phyloP scores from a whole-genome alignment of 2,329 filamentous ascomycete species.

The Colletotrichum acutatum region DNA sequence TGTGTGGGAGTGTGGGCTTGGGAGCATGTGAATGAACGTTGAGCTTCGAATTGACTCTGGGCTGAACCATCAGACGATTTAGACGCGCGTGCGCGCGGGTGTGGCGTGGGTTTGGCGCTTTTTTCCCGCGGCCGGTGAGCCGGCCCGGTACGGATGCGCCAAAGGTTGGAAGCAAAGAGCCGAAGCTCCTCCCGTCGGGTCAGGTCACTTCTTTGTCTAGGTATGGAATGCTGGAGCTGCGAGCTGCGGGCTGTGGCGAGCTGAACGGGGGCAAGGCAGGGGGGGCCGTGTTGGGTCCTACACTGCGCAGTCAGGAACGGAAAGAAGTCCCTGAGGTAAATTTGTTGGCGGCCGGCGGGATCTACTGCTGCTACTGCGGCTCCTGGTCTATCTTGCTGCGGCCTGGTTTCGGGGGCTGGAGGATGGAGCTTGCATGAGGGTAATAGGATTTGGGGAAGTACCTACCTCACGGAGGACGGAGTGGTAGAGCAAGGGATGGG shows the following conservation, averaged over 20 bases:
- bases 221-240: not conserved
- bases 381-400: not conserved
- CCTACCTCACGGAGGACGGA: too few species aligned
- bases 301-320: not conserved
- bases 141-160: not conserved
- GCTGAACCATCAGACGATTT: slow-evolving; percentile 5
- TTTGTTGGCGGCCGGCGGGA: not conserved
- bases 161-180: not conserved
- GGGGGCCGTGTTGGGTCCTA: not conserved
- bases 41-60: not conserved
- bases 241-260: not conserved
- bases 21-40: not conserved
- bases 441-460: not conserved
- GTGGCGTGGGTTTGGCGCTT: slow-evolving; percentile 3
- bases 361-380: not conserved
- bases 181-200: not conserved
- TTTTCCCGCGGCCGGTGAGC: not conserved
- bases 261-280: not conserved
- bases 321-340: not conserved
- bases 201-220: too few species aligned
- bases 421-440: not conserved
- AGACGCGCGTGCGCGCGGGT: slow-evolving; percentile 4
- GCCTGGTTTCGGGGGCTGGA: not conserved
- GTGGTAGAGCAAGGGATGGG: not conserved
- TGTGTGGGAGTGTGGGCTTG: not conserved